Base-by-base conservation (phyloP, 1,139 yeast genomes). In the Taiozyma onychis region DNA sequence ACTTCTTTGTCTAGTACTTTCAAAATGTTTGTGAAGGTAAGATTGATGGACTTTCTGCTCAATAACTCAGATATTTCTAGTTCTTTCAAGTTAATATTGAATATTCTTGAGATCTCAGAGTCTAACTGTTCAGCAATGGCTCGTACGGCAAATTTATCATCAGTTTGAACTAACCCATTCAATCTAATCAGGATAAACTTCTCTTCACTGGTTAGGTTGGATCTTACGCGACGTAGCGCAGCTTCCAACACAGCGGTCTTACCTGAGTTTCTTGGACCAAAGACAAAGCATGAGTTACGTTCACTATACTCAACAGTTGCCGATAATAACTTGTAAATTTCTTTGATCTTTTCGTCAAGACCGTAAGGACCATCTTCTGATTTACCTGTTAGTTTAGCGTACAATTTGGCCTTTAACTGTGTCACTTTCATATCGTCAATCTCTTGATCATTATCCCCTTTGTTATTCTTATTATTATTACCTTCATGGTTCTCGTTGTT, bases 181-280 rank as follows among this genome's bases (percentile, higher is more conserved):
- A 93, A 69, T 35, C 77, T 66, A 11, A 93, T 79, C 0, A 78
- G 73, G 22, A 91, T 72, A 63, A 83, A 89, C 45, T 77, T 77
- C 26, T 74, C 72, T 0, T 58, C 60, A 5, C 65, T 66, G 2
- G 67, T 63, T 57, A 73, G 73, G 42, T 69, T 64, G 3, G 51
- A 30, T 3, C 69, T 58, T 26, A 90, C 68, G n/a, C 73, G 68
- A 0, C 65, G 56, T 28, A 93, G 55, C 0, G 88, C 88, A 7
- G 73, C 68, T 44, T 85, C 76, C 9, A 91, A 72, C 11, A 88
- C 67, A 2, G 80, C 69, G 0, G 95, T 75, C 64, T 93, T 93
- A 0, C 96, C 97, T 6, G 82, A 72, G 1, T 87, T 81, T 45
- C 91, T 70, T 0, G 97, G 91, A 0, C 99, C 99, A 45, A 89